Evolutionary conservation across 2,329 filamentous ascomycete species (phyloP).

Genomic region (Sarocladium oryzae): DNA sequence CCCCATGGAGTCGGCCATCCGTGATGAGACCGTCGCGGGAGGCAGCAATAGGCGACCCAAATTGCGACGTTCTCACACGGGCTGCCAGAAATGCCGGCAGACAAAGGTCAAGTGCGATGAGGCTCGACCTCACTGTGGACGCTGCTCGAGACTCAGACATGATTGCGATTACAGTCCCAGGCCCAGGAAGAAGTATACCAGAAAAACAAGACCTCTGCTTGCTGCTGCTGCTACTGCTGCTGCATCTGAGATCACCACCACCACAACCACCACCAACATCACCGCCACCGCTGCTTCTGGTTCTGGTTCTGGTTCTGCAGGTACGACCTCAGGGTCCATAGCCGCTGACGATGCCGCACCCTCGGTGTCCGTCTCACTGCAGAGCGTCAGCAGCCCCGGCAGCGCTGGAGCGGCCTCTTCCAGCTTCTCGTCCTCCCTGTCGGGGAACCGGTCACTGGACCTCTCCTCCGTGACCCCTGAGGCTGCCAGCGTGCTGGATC

Average conservation of each 20-base stretch:
- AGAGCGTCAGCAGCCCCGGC: too few species aligned
- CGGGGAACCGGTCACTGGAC: background rate
- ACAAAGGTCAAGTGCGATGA: constrained; percentile 1
- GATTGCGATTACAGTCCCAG: background rate
- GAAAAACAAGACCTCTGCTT: background rate
- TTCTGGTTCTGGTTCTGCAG: background rate
- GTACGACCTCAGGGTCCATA: background rate
- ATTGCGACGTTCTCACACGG: background rate
- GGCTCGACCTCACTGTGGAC: background rate
- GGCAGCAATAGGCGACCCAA: background rate
- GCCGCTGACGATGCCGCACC: too few species aligned
- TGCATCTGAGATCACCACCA: too few species aligned
- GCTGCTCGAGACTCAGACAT: background rate
- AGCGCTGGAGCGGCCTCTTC: too few species aligned
- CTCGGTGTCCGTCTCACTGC: too few species aligned
- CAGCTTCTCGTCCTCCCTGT: too few species aligned
- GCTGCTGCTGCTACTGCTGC: background rate
- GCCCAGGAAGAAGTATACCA: background rate
- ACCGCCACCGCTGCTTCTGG: background rate
- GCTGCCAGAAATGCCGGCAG: background rate
- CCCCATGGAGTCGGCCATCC: too few species aligned
- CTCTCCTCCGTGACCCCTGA: background rate
- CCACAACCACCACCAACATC: too few species aligned
- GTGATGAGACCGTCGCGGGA: background rate
- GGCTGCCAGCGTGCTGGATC: background rate